These are phyloP conservation scores for Neoboletus brunneissimus DNA, from an alignment of 768 basidiomycete species.

Conservation along the genomic window DNA sequence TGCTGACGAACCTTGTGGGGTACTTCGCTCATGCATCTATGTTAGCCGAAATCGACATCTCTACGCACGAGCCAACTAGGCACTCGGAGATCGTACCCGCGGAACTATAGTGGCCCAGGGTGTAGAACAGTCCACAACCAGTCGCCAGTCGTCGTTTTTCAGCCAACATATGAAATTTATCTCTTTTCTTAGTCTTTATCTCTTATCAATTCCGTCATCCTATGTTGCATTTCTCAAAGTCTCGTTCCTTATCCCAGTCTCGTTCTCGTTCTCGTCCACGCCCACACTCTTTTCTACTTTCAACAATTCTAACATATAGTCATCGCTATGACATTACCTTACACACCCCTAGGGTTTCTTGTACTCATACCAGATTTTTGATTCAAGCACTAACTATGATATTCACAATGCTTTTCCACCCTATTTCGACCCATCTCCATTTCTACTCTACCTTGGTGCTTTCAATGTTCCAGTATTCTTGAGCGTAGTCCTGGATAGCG, in stretches of 20 bases:
- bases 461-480: constrained; percentile 82
- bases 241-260: constrained; percentile 3
- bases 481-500: constrained; percentile 89
- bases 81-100: neutral
- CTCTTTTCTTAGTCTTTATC: neutral
- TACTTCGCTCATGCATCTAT: neutral
- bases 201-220: neutral
- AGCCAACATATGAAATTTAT: neutral
- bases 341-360: constrained; percentile 5
- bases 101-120: neutral
- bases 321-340: constrained; percentile 14
- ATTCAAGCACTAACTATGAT: constrained; percentile 11
- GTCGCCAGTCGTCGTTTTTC: neutral
- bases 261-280: neutral
- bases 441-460: constrained; percentile 34
- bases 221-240: neutral
- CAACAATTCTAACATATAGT: constrained; percentile 9
- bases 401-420: neutral
- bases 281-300: constrained; percentile 6
- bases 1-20: neutral
- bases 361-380: constrained; percentile 7
- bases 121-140: neutral
- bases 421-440: neutral
- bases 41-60: neutral
- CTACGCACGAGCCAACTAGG: neutral